Percentiles rank a stretch among this genome's conserved stretches.
Evolutionary conservation across 768 basidiomycete species (phyloP).

Genomic region (Leccinum truebloodii): DNA sequence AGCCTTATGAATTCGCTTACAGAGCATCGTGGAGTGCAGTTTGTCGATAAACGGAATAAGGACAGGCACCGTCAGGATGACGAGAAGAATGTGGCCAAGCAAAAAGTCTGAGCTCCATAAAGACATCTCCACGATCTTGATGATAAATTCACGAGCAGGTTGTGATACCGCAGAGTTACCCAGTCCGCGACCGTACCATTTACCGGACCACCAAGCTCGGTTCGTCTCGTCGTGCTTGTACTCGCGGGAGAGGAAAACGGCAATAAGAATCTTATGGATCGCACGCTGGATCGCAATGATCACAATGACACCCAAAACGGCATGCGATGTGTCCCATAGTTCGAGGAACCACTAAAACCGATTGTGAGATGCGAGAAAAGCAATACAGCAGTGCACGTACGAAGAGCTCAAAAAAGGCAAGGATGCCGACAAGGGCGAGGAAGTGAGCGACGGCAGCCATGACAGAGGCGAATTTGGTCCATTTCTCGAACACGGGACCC

Average conservation of each 20-base stretch:
- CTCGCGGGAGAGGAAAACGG: slow-evolving; percentile 93
- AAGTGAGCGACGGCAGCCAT: slow-evolving; percentile 96
- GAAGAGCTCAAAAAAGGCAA: slow-evolving; percentile 96
- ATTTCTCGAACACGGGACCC: slow-evolving; percentile 85
- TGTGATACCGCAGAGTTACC: slow-evolving; percentile 93
- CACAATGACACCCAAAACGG: slow-evolving; percentile 88
- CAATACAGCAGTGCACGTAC: slow-evolving; percentile 48
- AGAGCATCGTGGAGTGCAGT: slow-evolving; percentile 91
- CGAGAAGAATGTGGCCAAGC: slow-evolving; percentile 77
- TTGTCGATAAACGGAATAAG: slow-evolving; percentile 87
- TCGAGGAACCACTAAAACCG: slow-evolving; percentile 88
- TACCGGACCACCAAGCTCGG: slow-evolving; percentile 98
- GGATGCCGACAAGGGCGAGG: slow-evolving; percentile 73
- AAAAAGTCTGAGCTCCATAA: slow-evolving; percentile 96
- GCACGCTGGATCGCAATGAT: slow-evolving; percentile 90
- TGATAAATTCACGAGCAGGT: slow-evolving; percentile 94
- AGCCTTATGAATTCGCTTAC: slow-evolving; percentile 46
- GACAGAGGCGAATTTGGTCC: slow-evolving; percentile 85
- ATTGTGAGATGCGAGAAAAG: slow-evolving; percentile 32
- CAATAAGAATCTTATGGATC: slow-evolving; percentile 91
- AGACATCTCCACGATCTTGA: slow-evolving; percentile 98
- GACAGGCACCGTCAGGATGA: slow-evolving; percentile 83
- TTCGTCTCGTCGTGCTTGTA: slow-evolving; percentile 99
- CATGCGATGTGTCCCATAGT: slow-evolving; percentile 95
- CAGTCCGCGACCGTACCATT: slow-evolving; percentile 94